Conservation (phyloP, 2,329 filamentous ascomycete species). For the Sclerotinia spermophila region DNA sequence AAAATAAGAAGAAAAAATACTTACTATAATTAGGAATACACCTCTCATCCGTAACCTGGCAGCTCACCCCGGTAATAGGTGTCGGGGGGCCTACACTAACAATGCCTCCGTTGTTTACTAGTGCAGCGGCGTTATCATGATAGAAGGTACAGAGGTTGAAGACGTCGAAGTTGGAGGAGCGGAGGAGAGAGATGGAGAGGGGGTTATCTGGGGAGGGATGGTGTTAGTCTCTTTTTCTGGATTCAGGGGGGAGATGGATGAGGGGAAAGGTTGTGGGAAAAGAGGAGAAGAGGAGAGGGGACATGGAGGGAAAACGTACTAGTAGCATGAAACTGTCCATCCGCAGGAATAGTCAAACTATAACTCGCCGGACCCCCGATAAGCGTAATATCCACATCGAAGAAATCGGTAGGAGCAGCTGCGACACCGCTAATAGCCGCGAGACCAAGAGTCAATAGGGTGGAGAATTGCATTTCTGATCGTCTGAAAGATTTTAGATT, state of each 20-base stretch:
- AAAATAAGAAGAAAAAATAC: not conserved
- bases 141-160: slow-evolving; percentile 5
- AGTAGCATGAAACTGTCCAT: not conserved
- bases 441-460: not conserved
- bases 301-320: not conserved
- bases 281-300: not conserved
- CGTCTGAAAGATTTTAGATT: not conserved
- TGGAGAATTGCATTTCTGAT: slow-evolving; percentile 16
- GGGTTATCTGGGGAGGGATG: not conserved
- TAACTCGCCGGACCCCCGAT: slow-evolving; percentile 11
- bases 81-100: slow-evolving; percentile 12
- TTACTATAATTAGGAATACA: slow-evolving; percentile 16
- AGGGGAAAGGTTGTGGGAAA: too few species aligned
- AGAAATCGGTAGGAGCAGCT: slow-evolving; percentile 5
- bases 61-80: slow-evolving; percentile 3
- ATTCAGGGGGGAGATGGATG: not conserved
- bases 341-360: slow-evolving; percentile 1
- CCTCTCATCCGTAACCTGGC: not conserved
- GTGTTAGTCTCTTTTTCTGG: not conserved
- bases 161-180: slow-evolving; percentile 18
- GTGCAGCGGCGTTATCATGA: not conserved
- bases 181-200: slow-evolving; percentile 16
- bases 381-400: not conserved
- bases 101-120: slow-evolving; percentile 13
- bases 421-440: slow-evolving; percentile 2